These are phyloP conservation scores for Byssochlamys sp. DNA, from an alignment of 2,329 filamentous ascomycete species.

Conservation along the genomic window DNA sequence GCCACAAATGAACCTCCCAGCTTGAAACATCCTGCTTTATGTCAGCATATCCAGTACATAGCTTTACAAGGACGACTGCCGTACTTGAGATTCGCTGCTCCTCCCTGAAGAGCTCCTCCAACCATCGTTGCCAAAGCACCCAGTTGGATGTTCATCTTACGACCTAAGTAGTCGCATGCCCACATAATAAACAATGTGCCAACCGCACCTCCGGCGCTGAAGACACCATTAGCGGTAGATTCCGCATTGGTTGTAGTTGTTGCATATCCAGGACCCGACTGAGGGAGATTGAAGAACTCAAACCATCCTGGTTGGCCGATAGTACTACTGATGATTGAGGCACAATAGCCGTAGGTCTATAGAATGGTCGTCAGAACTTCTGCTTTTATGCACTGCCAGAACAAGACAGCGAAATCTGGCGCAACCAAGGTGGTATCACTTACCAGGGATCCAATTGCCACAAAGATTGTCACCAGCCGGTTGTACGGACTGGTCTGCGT, in stretches of 20 bases:
- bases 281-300: conserved; percentile 39
- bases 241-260: conserved; percentile 39
- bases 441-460: conserved; percentile 32
- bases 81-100: conserved; percentile 36
- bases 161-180: conserved; percentile 37
- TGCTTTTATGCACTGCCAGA: not conserved
- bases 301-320: conserved; percentile 48
- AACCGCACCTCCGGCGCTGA: conserved; percentile 41
- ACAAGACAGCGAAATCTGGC: not conserved
- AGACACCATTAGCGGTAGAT: conserved; percentile 42
- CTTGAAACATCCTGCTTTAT: conserved; percentile 34
- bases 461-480: conserved; percentile 29
- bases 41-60: conserved; percentile 2
- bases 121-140: conserved; percentile 37
- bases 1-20: conserved; percentile 35
- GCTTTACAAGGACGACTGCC: conserved; percentile 3
- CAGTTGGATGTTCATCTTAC: conserved; percentile 39
- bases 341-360: conserved; percentile 44
- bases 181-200: conserved; percentile 43
- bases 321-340: conserved; percentile 43
- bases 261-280: conserved; percentile 36
- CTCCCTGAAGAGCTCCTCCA: conserved; percentile 40
- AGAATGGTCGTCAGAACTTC: not conserved
- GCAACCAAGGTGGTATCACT: conserved; percentile 6
- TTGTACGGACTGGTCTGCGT: conserved; percentile 31